Conservation (phyloP, 129 eudicot species). For the Pittosporum tobira region DNA sequence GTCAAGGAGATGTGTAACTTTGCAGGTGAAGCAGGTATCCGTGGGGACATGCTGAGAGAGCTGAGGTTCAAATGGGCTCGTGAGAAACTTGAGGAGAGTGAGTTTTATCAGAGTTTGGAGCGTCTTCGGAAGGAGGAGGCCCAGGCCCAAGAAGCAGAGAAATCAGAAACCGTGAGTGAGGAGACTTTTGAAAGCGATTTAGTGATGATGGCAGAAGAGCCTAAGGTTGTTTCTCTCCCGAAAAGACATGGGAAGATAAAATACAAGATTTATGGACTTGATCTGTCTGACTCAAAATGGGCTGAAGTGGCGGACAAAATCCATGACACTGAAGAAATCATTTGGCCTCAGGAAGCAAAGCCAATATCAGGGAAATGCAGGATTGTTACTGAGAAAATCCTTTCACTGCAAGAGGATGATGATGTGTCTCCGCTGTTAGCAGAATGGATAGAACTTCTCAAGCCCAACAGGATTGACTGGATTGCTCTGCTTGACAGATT, state of each 20-base stretch:
- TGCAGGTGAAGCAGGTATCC: constrained; percentile 83
- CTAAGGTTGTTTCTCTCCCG: constrained; percentile 41
- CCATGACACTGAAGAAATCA: constrained; percentile 37
- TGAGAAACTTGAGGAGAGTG: constrained; percentile 72
- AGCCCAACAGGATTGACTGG: constrained; percentile 84
- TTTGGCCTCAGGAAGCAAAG: constrained; percentile 71
- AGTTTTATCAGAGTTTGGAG: constrained; percentile 53
- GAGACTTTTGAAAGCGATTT: constrained; percentile 17
- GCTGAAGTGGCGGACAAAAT: constrained; percentile 66
- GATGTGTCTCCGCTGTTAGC: constrained; percentile 51
- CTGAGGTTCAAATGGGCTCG: constrained; percentile 95
- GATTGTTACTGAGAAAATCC: constrained; percentile 53
- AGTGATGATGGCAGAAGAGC: constrained; percentile 20
- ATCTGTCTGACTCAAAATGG: constrained; percentile 77
- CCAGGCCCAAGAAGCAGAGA: constrained; percentile 11
- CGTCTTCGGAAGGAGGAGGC: constrained; percentile 24
- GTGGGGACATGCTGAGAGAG: constrained; percentile 90
- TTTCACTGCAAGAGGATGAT: constrained; percentile 43
- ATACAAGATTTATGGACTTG: constrained; percentile 85
- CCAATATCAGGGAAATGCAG: constrained; percentile 69
- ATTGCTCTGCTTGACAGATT: constrained; percentile 49
- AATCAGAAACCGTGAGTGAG: constrained; percentile 11
- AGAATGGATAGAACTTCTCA: constrained; percentile 71
- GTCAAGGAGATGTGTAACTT: constrained; percentile 81
- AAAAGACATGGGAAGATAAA: constrained; percentile 83